These are phyloP conservation scores for Phytophthora pistaciae DNA, from an alignment of 352 stramenopile species.

Conservation along the genomic window DNA sequence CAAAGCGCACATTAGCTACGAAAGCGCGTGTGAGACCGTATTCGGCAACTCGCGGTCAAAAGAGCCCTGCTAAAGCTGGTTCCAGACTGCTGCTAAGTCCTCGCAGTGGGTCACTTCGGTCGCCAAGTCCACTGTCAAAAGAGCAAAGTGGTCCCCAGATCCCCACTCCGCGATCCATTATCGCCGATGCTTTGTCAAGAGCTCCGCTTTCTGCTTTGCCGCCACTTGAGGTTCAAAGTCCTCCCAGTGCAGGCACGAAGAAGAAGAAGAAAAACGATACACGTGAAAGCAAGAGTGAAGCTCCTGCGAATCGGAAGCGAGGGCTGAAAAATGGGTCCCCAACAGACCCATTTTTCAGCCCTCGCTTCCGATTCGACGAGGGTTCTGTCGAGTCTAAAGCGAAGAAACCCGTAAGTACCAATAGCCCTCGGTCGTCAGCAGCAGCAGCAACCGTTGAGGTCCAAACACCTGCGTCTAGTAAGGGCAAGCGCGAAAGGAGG, in stretches of 20 bases:
- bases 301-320: slow-evolving; percentile 29
- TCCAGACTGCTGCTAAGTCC: slow-evolving; percentile 48
- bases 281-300: slow-evolving; percentile 1
- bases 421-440: slow-evolving; percentile 1
- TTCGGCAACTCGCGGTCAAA: slow-evolving; percentile 30
- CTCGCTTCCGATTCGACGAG: slow-evolving; percentile 64
- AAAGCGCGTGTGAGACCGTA: slow-evolving; percentile 25
- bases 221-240: slow-evolving; percentile 33
- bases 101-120: slow-evolving; percentile 38
- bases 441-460: background rate
- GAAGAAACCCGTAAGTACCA: slow-evolving; percentile 14
- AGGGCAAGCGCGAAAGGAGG: slow-evolving; percentile 23
- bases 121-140: slow-evolving; percentile 61
- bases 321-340: too few relatives aligned
- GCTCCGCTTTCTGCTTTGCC: slow-evolving; percentile 49
- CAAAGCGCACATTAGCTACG: slow-evolving; percentile 61
- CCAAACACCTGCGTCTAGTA: slow-evolving; percentile 6
- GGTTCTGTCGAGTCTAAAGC: slow-evolving; percentile 5
- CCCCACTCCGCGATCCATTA: slow-evolving; percentile 60
- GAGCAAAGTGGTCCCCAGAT: slow-evolving; percentile 36
- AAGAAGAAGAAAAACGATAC: slow-evolving; percentile 15
- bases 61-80: slow-evolving; percentile 39
- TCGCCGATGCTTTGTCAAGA: slow-evolving; percentile 61
- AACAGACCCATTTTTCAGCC: slow-evolving; percentile 75
- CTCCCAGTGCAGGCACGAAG: slow-evolving; percentile 21